Base-by-base conservation (phyloP, 495 filamentous ascomycete genomes). In the Bathelium albidoporum region DNA sequence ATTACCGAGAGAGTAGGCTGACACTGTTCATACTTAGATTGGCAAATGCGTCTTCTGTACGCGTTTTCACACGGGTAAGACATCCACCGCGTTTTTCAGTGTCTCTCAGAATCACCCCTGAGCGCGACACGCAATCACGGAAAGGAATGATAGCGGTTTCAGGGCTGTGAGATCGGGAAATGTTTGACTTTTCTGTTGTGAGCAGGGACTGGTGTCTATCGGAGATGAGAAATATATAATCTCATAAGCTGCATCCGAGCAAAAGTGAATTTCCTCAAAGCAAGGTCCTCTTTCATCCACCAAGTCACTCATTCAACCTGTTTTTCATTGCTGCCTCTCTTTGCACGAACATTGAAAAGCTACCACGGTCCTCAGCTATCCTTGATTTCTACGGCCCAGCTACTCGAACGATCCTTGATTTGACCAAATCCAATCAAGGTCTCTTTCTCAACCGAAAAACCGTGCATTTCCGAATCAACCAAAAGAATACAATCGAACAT, bases 401-500 rank as follows among this genome's bases (percentile, higher is more conserved):
- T n/a, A n/a, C n/a, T n/a, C n/a, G n/a, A n/a, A n/a, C n/a, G n/a
- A n/a, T n/a, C n/a, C n/a, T n/a, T n/a, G n/a, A n/a, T n/a, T n/a
- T n/a, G n/a, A n/a, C n/a, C n/a, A n/a, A n/a, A n/a, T n/a, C n/a
- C n/a, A n/a, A n/a, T n/a, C n/a, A n/a, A n/a, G n/a, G n/a, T n/a
- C n/a, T n/a, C n/a, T n/a, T n/a, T n/a, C n/a, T n/a, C n/a, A n/a
- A n/a, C n/a, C n/a, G n/a, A n/a, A 22, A 52, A 26, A 59, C 61
- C 52, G 28, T 53, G 14, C 22, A 36, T 58, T 31, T 18, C 5
- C 34, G 5, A 14, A 14, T 14, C 34, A 28, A 18, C 59, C 7
- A 29, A 60, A 32, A 5, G 12, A 28, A 28, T 31, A 14, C 26
- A 29, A 59, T 29, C 31, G 14, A 64, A 39, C 18, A 73, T 71